phyloP scores from a whole-genome alignment of 2,329 filamentous ascomycete species.

The Hymenoscyphus repandus region DNA sequence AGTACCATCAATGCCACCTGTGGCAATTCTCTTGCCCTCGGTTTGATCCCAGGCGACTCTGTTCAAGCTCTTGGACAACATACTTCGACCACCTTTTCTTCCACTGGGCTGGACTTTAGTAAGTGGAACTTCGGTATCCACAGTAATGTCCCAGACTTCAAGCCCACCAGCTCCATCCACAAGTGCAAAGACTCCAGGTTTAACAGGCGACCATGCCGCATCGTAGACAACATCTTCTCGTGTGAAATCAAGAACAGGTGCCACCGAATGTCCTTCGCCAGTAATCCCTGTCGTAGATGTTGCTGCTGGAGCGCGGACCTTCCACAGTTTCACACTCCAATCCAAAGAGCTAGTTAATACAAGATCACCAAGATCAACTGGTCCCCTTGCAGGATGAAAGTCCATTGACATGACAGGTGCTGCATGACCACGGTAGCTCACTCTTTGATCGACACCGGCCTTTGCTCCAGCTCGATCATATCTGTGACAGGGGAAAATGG shows the following conservation, averaged over 20 bases:
- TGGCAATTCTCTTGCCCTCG: conserved; percentile 81
- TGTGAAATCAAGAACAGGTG: conserved; percentile 81
- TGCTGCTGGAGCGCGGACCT: conserved; percentile 75
- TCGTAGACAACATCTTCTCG: conserved; percentile 97
- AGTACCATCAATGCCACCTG: conserved; percentile 86
- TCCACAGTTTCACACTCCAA: conserved; percentile 98
- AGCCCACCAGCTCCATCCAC: conserved; percentile 90
- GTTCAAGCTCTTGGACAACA: conserved; percentile 83
- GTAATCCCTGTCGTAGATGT: conserved; percentile 52
- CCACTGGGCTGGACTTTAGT: conserved; percentile 69
- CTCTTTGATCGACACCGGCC: conserved; percentile 84
- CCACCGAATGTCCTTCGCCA: conserved; percentile 46
- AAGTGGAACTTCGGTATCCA: conserved; percentile 88
- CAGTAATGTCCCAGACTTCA: conserved; percentile 91
- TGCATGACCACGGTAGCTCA: conserved; percentile 84
- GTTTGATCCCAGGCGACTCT: conserved; percentile 90
- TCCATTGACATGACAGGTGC: conserved; percentile 94
- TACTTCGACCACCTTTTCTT: conserved; percentile 58
- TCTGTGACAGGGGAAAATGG: conserved; percentile 91
- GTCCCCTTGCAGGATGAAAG: conserved; percentile 89
- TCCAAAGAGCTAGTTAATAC: conserved; percentile 90
- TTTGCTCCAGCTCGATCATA: conserved; percentile 97
- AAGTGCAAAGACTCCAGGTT: conserved; percentile 88
- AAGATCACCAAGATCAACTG: conserved; percentile 89
- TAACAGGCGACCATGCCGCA: conserved; percentile 88